Evolutionary conservation across 805 yeast species (phyloP), one percentile per base, ranked within the genome.

Genomic region (Metschnikowia koreensis): DNA sequence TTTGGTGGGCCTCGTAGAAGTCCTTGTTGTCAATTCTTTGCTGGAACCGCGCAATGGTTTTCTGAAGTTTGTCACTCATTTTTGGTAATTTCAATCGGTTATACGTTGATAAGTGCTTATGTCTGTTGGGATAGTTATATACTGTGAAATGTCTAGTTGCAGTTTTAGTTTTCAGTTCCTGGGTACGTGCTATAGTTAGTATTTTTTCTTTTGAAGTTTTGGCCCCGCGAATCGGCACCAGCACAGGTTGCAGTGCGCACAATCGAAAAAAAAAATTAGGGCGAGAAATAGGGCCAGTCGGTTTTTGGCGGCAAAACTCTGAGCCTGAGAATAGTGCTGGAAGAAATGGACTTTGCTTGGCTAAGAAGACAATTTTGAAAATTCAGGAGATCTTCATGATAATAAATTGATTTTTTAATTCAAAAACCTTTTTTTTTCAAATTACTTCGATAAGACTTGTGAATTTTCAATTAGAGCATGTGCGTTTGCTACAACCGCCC

Each of bases 1-100:
- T 92, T 68, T 94, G 98, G 66, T 93, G 97, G 0, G 98, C 98
- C 66, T 94, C 99, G 66, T 93, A 93, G 71, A 79, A 90, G 50
- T 91, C 87, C 2, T 89, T 89, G 46, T 79, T 79, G 46, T 79
- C 81, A 56, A 93, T 86, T 61, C 87, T 84, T 41, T 75, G 78
- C 62, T 84, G 81, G 71, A 86, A 87, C 58, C 94, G 73, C 22
- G 77, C 81, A 42, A 86, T 67, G 1, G 90, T 85, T 60, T 80
- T 79, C 48, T 78, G 75, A 26, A 86, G 67, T 62, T 83, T 84
- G 50, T 60, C 66, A 50, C 60, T 58, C 61, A 58, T 58, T 37
- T 44, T 47, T 33, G 9, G 34, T 2, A 12, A 10, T 31, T 31
- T 9, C 13, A 31, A 12, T 31, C 22, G 22, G 2, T 31, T 31